Percentiles rank a stretch among this genome's conserved stretches.
These are phyloP conservation scores for Lentinula sp. DNA, from an alignment of 768 basidiomycete genomes.

Conservation along the genomic window DNA sequence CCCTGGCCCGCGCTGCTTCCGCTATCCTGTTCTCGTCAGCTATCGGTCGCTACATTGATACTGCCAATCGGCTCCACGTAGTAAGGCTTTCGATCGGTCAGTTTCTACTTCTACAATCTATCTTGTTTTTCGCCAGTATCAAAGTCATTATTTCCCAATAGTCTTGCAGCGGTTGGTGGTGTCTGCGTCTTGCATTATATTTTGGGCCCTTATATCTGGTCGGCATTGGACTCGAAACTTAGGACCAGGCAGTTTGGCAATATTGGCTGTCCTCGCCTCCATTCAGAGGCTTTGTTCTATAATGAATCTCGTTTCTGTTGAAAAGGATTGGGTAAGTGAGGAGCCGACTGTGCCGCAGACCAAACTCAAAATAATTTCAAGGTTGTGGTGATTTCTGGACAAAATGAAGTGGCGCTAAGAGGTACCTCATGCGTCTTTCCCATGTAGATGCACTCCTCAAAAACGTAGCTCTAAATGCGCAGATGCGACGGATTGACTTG, in stretches of 20 bases:
- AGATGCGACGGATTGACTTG: slow-evolving; percentile 25
- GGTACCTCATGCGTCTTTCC: not conserved
- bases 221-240: not conserved
- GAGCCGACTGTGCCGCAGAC: not conserved
- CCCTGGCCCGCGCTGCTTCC: slow-evolving; percentile 15
- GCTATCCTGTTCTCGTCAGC: slow-evolving; percentile 16
- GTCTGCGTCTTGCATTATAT: slow-evolving; percentile 16
- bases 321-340: slow-evolving; percentile 21
- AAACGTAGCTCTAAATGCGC: slow-evolving; percentile 14
- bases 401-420: not conserved
- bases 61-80: slow-evolving; percentile 13
- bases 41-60: slow-evolving; percentile 19
- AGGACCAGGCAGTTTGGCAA: not conserved
- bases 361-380: not conserved
- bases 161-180: slow-evolving; percentile 15
- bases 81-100: slow-evolving; percentile 19
- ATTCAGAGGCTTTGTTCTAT: slow-evolving; percentile 20
- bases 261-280: slow-evolving; percentile 16
- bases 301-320: slow-evolving; percentile 20
- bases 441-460: not conserved
- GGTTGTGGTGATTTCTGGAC: not conserved
- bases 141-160: not conserved
- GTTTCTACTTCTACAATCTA: not conserved
- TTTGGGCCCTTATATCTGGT: slow-evolving; percentile 9
- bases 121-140: not conserved